Percentiles rank a stretch among this genome's conserved stretches.
Evolutionary conservation across 2,329 filamentous ascomycete species (phyloP).

Genomic region (Grosmannia huntii): DNA sequence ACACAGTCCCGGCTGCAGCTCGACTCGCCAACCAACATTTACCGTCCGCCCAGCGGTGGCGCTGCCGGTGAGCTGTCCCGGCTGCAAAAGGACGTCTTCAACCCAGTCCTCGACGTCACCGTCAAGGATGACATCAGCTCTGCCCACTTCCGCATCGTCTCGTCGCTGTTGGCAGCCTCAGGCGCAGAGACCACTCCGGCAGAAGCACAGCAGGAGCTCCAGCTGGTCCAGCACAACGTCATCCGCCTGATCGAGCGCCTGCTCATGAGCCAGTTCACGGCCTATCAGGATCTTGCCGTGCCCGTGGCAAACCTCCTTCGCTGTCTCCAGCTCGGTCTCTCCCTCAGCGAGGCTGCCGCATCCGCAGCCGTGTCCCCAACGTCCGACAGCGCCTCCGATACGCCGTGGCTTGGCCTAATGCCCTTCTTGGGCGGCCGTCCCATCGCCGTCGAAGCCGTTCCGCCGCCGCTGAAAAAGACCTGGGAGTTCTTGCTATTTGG

Average conservation of each 20-base stretch:
- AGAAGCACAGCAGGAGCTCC: conserved; percentile 27
- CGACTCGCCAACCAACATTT: conserved; percentile 1
- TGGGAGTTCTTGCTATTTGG: conserved; percentile 40
- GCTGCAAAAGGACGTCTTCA: conserved; percentile 79
- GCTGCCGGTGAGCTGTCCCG: conserved; percentile 31
- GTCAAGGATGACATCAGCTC: conserved; percentile 33
- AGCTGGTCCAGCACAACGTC: conserved; percentile 44
- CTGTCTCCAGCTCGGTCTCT: conserved; percentile 64
- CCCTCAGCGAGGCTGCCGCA: conserved; percentile 41
- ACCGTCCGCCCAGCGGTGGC: conserved; percentile 8
- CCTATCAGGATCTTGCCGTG: conserved; percentile 74
- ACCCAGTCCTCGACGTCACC: conserved; percentile 57
- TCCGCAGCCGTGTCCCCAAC: conserved; percentile 12
- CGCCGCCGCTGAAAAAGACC: conserved; percentile 17
- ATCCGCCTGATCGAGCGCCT: conserved; percentile 59
- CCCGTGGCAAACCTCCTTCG: conserved; percentile 70
- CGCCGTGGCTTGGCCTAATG: conserved; percentile 29
- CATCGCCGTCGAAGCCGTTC: conserved; percentile 15
- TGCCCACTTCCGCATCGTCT: conserved; percentile 22
- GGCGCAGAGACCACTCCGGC: conserved; percentile 11
- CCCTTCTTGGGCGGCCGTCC: conserved; percentile 43
- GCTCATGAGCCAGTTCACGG: conserved; percentile 55
- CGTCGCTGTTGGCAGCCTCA: conserved; percentile 7
- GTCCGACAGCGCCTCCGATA: conserved; percentile 8
- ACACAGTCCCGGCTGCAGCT: conserved; percentile 3